Evolutionary conservation across 1,139 yeast species (phyloP).

Genomic region (Sugiyamaella grinbergsii): DNA sequence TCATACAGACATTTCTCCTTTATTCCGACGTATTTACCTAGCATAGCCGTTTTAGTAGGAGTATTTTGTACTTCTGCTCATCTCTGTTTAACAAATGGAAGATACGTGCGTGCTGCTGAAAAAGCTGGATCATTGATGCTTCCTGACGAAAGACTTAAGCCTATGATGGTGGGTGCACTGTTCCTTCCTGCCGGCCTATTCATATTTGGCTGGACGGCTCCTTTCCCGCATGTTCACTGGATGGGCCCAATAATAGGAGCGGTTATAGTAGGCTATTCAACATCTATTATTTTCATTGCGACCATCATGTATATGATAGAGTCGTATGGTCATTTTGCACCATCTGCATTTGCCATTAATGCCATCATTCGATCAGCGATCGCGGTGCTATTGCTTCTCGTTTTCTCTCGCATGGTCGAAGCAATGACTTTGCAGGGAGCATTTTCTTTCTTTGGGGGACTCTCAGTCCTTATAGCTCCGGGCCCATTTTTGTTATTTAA

Average conservation of each 20-base stretch:
- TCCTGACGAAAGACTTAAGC: slow-evolving; percentile 20
- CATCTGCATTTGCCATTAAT: slow-evolving; percentile 60
- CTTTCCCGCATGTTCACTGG: slow-evolving; percentile 59
- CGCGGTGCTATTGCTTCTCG: slow-evolving; percentile 21
- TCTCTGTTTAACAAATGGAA: slow-evolving; percentile 4
- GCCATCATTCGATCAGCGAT: slow-evolving; percentile 49
- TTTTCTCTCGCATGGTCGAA: slow-evolving; percentile 21
- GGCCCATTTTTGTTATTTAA: slow-evolving; percentile 23
- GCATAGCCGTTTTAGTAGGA: slow-evolving; percentile 19
- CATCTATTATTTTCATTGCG: slow-evolving; percentile 69
- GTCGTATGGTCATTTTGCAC: slow-evolving; percentile 68
- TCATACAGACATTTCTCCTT: slow-evolving; percentile 16
- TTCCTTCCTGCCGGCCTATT: slow-evolving; percentile 52
- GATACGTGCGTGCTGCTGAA: slow-evolving; percentile 1
- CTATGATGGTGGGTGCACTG: slow-evolving; percentile 49
- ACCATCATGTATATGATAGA: slow-evolving; percentile 68
- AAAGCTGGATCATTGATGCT: slow-evolving; percentile 7
- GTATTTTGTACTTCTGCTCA: slow-evolving; percentile 11
- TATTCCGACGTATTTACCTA: slow-evolving; percentile 19
- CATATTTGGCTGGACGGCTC: slow-evolving; percentile 53
- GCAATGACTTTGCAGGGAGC: slow-evolving; percentile 24
- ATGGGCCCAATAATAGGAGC: slow-evolving; percentile 75
- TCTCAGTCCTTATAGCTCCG: slow-evolving; percentile 22
- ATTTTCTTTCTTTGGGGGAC: slow-evolving; percentile 24
- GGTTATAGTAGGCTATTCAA: slow-evolving; percentile 72